phyloP scores from a whole-genome alignment of 768 basidiomycete species.

The Tephrocybe rancida region DNA sequence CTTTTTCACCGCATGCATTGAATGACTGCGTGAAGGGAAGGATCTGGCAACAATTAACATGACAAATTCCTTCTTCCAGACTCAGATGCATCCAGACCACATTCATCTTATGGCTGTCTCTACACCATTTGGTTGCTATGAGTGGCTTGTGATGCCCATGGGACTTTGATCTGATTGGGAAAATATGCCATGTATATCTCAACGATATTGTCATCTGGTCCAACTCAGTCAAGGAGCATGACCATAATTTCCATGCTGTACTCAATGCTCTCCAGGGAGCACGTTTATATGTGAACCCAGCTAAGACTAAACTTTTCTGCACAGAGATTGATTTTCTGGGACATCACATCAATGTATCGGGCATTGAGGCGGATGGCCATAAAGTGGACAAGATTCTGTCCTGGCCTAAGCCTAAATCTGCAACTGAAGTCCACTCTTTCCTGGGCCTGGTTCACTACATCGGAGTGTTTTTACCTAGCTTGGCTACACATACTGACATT shows the following conservation, averaged over 20 bases:
- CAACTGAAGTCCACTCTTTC: conserved; percentile 15
- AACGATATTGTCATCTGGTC: conserved; percentile 52
- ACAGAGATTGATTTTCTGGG: conserved; percentile 3
- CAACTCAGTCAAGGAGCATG: conserved; percentile 32
- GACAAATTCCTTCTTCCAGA: conserved; percentile 28
- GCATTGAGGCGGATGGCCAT: conserved; percentile 3
- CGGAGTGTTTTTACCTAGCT: neutral
- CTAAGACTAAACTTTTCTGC: neutral
- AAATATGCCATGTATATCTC: conserved; percentile 45
- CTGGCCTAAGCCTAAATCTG: conserved; percentile 20
- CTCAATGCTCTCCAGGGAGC: conserved; percentile 14
- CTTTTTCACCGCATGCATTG: conserved; percentile 24
- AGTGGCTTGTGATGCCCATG: conserved; percentile 45
- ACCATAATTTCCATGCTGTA: conserved; percentile 15
- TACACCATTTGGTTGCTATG: conserved; percentile 38
- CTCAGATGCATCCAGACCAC: conserved; percentile 26
- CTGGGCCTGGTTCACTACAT: conserved; percentile 23
- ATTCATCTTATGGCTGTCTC: conserved; percentile 33
- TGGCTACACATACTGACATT: neutral
- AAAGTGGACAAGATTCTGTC: conserved; percentile 22
- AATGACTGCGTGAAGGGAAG: conserved; percentile 35
- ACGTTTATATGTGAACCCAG: neutral
- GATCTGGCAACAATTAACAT: conserved; percentile 27
- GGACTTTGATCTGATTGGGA: conserved; percentile 35
- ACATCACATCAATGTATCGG: neutral